A percentile compares a stretch with the other conserved stretches of the same genome.
These are phyloP conservation scores for Glycine soja DNA, from an alignment of 306 rosid species.

Conservation along the genomic window DNA sequence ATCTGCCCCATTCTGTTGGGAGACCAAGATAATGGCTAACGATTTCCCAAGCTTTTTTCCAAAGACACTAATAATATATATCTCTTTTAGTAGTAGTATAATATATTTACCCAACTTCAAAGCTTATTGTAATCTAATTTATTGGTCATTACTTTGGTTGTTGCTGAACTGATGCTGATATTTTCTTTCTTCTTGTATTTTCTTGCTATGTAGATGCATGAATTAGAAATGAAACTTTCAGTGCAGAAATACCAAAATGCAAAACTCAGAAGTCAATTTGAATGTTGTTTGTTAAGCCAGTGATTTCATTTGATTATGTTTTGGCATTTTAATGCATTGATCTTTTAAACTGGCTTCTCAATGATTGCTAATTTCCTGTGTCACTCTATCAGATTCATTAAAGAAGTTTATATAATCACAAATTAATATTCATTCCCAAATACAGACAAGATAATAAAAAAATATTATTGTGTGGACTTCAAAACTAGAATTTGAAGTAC, in stretches of 20 bases:
- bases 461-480: not conserved
- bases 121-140: conserved; percentile 4
- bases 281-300: conserved; percentile 61
- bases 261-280: conserved; percentile 79
- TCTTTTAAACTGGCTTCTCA: conserved; percentile 1
- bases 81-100: not conserved
- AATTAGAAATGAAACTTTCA: conserved; percentile 79
- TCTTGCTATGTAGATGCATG: conserved; percentile 74
- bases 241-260: conserved; percentile 84
- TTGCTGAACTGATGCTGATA: conserved; percentile 29
- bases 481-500: conserved; percentile 8
- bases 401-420: conserved; percentile 1
- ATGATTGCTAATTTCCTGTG: conserved; percentile 26
- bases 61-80: not conserved
- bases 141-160: conserved; percentile 19
- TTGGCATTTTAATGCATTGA: conserved; percentile 29
- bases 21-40: no score
- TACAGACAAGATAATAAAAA: not conserved
- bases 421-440: conserved; percentile 15
- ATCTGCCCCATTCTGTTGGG: not conserved
- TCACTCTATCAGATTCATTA: conserved; percentile 1
- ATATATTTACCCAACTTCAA: conserved; percentile 5
- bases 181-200: conserved; percentile 1
- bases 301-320: conserved; percentile 29
- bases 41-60: no score